Percentiles rank a stretch among this genome's conserved stretches.
These are phyloP conservation scores for Skeletonema tropicum DNA, from an alignment of 108 stramenopile species.

Conservation along the genomic window DNA sequence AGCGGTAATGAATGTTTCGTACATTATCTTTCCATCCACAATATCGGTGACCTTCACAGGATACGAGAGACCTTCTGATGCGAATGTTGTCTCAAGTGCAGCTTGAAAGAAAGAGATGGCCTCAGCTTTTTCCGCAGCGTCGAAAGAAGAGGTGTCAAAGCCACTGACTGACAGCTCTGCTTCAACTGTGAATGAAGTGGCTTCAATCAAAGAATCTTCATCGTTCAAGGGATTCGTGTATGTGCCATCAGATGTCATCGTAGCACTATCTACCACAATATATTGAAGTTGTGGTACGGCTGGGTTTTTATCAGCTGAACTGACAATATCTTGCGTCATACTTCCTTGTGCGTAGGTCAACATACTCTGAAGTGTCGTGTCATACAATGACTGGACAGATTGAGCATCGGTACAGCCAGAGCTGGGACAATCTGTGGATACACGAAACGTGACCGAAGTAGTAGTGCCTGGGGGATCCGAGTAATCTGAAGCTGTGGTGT, in stretches of 20 bases:
- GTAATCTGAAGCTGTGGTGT: conserved; percentile 1
- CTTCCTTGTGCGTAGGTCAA: background rate
- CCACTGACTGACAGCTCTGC: conserved; percentile 21
- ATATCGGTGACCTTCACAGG: background rate
- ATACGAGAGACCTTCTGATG: too few relatives aligned
- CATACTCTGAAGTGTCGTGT: background rate
- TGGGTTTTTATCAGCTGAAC: conserved; percentile 11
- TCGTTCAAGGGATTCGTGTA: conserved; percentile 12
- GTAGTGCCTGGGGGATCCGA: background rate
- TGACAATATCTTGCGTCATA: conserved; percentile 7
- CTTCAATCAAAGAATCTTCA: conserved; percentile 1
- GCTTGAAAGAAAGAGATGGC: conserved; percentile 11
- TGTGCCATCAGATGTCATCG: conserved; percentile 16
- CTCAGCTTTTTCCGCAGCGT: conserved; percentile 3
- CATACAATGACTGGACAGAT: background rate
- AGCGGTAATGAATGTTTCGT: background rate
- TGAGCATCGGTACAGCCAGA: background rate
- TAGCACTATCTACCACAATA: background rate
- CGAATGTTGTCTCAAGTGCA: background rate
- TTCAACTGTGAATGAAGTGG: conserved; percentile 6
- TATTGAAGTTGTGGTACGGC: conserved; percentile 9
- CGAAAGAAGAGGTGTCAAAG: background rate
- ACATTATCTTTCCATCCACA: background rate
- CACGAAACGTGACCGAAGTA: background rate
- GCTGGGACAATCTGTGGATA: background rate